Conservation (phyloP, 1,284 basidiomycete genomes). For the Ceratobasidium sp. region DNA sequence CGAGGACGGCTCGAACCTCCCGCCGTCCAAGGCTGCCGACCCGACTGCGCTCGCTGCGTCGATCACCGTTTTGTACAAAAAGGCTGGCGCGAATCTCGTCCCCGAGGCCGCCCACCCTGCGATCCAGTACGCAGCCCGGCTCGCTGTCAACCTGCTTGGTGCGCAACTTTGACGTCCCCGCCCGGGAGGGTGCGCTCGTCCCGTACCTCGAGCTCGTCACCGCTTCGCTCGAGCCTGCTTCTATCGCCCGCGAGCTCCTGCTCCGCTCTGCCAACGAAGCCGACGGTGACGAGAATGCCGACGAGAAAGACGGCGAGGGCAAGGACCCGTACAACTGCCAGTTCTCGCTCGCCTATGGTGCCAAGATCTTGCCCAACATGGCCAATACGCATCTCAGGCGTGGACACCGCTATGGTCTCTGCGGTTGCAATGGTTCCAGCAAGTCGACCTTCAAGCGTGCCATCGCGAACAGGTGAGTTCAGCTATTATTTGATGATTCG, state of each 20-base stretch:
- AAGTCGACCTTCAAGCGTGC: conserved; percentile 99
- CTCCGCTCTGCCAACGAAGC: no score
- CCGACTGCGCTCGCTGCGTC: conserved; percentile 72
- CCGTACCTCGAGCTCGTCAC: conserved; percentile 81
- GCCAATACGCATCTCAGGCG: no score
- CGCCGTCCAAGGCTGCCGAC: conserved; percentile 62
- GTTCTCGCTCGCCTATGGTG: conserved; percentile 86
- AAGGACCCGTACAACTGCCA: conserved; percentile 99
- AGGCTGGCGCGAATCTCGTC: conserved; percentile 70
- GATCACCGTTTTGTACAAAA: conserved; percentile 85
- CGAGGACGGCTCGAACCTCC: no score
- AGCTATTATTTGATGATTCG: conserved; percentile 60
- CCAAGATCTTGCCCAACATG: no score
- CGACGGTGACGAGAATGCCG: conserved; percentile 62
- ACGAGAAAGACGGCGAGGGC: conserved; percentile 95
- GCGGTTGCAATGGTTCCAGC: conserved; percentile 98
- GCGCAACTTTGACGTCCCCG: conserved; percentile 54
- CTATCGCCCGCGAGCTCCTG: conserved; percentile 49
- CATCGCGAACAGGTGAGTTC: conserved; percentile 65
- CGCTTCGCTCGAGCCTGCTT: conserved; percentile 73
- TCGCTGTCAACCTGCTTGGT: conserved; percentile 89
- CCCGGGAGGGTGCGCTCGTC: conserved; percentile 84
- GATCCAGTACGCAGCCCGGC: conserved; percentile 78
- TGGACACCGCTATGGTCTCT: conserved; percentile 54
- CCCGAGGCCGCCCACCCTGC: conserved; percentile 56